These are phyloP conservation scores for Backusella westeae DNA, from an alignment of 192 early-diverging fungal species.

Conservation along the genomic window DNA sequence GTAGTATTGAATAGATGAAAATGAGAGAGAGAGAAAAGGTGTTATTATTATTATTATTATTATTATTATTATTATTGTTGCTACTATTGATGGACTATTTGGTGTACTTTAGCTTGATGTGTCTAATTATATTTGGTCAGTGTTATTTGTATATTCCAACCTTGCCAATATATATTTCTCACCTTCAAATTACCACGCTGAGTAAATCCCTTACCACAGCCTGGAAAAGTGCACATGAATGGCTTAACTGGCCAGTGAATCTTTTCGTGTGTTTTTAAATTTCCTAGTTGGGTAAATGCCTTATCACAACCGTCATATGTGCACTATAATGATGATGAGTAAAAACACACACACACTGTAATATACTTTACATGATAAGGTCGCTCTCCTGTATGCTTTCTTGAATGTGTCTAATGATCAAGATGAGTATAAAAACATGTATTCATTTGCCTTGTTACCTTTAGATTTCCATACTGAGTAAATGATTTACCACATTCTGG, in stretches of 20 bases:
- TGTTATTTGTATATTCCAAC: background rate
- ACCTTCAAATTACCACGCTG: constrained; percentile 22
- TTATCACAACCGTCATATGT: constrained; percentile 13
- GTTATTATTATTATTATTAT: background rate
- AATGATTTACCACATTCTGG: constrained; percentile 9
- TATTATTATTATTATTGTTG: background rate
- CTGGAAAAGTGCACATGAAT: constrained; percentile 5
- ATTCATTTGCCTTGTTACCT: background rate
- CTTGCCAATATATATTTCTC: background rate
- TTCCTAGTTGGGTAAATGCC: constrained; percentile 18
- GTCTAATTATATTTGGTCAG: background rate
- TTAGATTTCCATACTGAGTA: constrained; percentile 9
- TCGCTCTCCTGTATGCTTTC: constrained; percentile 19
- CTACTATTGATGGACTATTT: constrained; percentile 7
- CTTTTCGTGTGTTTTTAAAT: constrained; percentile 21
- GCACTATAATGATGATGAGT: background rate
- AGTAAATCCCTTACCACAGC: constrained; percentile 17
- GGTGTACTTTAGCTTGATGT: constrained; percentile 22
- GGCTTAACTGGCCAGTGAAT: constrained; percentile 20
- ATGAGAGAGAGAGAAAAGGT: background rate
- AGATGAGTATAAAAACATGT: no score
- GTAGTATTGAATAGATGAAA: no score
- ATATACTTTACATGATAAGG: constrained; percentile 15
- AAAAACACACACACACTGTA: no score
- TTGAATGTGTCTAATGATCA: constrained; percentile 18